These are phyloP conservation scores for Phalaenopsis aphrodite DNA, from an alignment of 106 monocot species.

Conservation along the genomic window DNA sequence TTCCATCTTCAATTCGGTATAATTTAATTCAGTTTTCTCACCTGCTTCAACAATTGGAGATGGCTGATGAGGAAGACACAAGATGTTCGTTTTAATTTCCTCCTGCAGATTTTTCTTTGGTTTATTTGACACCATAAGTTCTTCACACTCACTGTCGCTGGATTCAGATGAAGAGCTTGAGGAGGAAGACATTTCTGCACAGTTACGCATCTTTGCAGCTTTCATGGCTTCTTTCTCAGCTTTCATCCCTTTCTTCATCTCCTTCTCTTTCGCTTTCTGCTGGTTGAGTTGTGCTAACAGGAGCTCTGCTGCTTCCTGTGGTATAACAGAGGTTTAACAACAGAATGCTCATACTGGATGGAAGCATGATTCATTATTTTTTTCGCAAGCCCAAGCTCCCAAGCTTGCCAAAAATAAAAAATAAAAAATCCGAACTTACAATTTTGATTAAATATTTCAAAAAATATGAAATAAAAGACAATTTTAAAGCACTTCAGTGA, in stretches of 20 bases:
- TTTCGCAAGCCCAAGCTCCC: no score
- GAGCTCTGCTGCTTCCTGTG: conserved; percentile 46
- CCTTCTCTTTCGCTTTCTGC: conserved; percentile 39
- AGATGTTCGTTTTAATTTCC: neutral
- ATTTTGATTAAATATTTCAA: no score
- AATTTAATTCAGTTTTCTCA: neutral
- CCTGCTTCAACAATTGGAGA: neutral
- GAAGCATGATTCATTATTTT: no score
- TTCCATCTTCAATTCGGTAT: neutral
- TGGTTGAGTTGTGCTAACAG: conserved; percentile 48
- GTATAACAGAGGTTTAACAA: neutral
- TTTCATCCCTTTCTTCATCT: conserved; percentile 39
- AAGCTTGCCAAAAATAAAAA: no score
- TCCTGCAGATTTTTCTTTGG: neutral
- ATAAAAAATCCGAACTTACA: no score
- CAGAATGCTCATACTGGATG: no score
- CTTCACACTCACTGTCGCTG: conserved; percentile 67
- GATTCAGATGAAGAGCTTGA: conserved; percentile 66
- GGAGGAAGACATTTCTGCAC: conserved; percentile 18
- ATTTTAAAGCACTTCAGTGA: no score
- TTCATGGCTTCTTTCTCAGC: conserved; percentile 28
- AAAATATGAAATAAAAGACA: no score
- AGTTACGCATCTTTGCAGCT: conserved; percentile 19
- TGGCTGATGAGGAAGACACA: neutral
- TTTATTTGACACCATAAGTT: conserved; percentile 17